Evolutionary conservation across 1,284 basidiomycete species (phyloP).

Genomic region (Cryptococcus depauperatus): DNA sequence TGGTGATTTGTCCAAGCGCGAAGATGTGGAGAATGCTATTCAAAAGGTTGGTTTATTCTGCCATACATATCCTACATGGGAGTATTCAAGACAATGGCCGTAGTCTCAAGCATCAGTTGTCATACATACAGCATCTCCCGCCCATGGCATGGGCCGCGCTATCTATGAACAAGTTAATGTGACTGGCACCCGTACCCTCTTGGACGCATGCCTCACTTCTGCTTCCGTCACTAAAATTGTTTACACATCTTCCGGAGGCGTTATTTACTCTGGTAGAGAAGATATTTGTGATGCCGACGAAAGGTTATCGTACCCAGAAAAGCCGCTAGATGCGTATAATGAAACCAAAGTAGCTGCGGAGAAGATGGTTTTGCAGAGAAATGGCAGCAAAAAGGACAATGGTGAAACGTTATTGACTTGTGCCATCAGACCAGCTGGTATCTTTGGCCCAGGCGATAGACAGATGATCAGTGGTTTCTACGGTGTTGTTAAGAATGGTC

Average conservation of each 20-base stretch:
- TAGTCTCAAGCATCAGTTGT: constrained; percentile 76
- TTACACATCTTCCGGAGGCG: constrained; percentile 89
- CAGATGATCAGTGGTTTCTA: constrained; percentile 76
- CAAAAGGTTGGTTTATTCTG: constrained; percentile 53
- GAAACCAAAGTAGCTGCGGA: constrained; percentile 94
- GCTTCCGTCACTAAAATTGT: constrained; percentile 69
- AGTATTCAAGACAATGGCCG: constrained; percentile 4
- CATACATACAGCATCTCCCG: constrained; percentile 93
- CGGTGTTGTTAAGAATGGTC: constrained; percentile 68
- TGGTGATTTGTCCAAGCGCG: constrained; percentile 73
- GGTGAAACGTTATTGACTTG: constrained; percentile 60
- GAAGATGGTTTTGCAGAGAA: constrained; percentile 72
- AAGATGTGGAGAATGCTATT: constrained; percentile 62
- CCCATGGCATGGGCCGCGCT: constrained; percentile 59
- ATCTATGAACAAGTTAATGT: constrained; percentile 93
- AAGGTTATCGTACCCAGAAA: constrained; percentile 65
- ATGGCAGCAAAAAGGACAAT: constrained; percentile 58
- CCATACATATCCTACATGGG: neutral
- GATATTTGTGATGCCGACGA: constrained; percentile 80
- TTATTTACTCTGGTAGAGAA: constrained; percentile 78
- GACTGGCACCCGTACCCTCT: constrained; percentile 76
- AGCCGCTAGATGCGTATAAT: constrained; percentile 84
- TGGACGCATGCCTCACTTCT: constrained; percentile 70
- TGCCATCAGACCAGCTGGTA: constrained; percentile 86
- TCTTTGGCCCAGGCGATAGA: constrained; percentile 92